Evolutionary conservation across 2,329 filamentous ascomycete genomes (phyloP).

Genomic region (Gnomoniopsis smithogilvyi): DNA sequence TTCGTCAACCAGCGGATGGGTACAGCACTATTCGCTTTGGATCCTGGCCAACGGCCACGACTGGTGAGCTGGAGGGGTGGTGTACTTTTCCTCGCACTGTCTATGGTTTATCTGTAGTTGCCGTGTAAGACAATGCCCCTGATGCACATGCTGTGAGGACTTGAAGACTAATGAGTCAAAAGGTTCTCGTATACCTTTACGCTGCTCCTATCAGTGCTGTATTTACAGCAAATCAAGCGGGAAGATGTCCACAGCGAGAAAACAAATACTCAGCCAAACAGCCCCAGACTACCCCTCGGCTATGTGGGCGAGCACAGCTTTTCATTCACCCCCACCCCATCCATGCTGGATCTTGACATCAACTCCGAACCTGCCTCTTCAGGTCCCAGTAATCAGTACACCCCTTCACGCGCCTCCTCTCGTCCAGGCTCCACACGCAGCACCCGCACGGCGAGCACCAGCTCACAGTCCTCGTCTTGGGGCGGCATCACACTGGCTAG

Average conservation of each 20-base stretch:
- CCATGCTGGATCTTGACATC: slow-evolving; percentile 1
- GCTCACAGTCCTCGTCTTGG: slow-evolving; percentile 7
- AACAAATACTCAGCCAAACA: background rate
- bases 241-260: slow-evolving; percentile 3
- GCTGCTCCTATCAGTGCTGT: slow-evolving; percentile 14
- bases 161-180: background rate
- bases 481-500: slow-evolving; percentile 7
- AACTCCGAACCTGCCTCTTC: background rate
- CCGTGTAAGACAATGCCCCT: slow-evolving; percentile 18
- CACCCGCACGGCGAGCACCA: background rate
- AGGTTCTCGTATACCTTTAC: slow-evolving; percentile 21
- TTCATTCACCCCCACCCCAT: background rate
- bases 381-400: slow-evolving; percentile 7
- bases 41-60: slow-evolving; percentile 1
- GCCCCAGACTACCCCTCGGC: too few species aligned
- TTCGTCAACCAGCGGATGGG: slow-evolving; percentile 12
- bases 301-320: background rate
- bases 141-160: background rate
- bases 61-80: slow-evolving; percentile 17
- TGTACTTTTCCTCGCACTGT: slow-evolving; percentile 19
- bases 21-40: slow-evolving; percentile 17
- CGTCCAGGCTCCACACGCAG: background rate
- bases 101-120: slow-evolving; percentile 17
- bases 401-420: background rate
- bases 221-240: slow-evolving; percentile 6